Base-by-base conservation (phyloP, 371 early-diverging fungal species). In the Mucor racemosus region DNA sequence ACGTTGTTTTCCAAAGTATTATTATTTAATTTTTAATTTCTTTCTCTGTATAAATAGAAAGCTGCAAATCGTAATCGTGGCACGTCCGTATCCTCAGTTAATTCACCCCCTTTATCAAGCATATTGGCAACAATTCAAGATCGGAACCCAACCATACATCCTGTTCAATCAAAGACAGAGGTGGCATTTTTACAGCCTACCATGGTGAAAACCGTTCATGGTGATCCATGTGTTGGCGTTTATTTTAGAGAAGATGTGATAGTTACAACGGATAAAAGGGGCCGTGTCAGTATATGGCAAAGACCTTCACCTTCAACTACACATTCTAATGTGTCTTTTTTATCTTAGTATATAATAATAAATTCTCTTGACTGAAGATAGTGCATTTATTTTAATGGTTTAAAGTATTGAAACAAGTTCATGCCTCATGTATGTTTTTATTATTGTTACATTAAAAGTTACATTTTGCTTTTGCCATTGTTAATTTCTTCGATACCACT, bases 111-210 rank as follows among this genome's bases (percentile, higher is more conserved):
- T 26, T 38, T 67, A 10, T 68, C 62, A 3, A 77, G 64, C 67
- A 72, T 75, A 42, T 66, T 60, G 19, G 71, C 62, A 39, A 60
- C 65, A 19, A 65, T 68, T 7, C 63, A 66, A 15, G 71, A 72
- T 36, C 54, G 53, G 13, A 72, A 64, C 67, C 69, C 73, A 11
- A 71, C 69, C 38, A 68, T 82, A 4, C 93, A 94, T 62, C 85
- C 87, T 0, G 89, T 90, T 0, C 77, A 87, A 41, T 82, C 90
- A 1, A 84, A 89, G 55, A 84, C 77, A 5, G 82, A 90, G 36
- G 94, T 95, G 9, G 90, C 95, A 0, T 86, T 92, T 58, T 62
- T 97, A 48, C 94, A 92, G 58, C 95, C 97, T 4, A 77, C 92
- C 36, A 78, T 91, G 84, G 88, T 89, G 8, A 89, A 89, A 65